Base-by-base conservation (phyloP, 331 rosid species). In the Rhamnella rubrinervis region DNA sequence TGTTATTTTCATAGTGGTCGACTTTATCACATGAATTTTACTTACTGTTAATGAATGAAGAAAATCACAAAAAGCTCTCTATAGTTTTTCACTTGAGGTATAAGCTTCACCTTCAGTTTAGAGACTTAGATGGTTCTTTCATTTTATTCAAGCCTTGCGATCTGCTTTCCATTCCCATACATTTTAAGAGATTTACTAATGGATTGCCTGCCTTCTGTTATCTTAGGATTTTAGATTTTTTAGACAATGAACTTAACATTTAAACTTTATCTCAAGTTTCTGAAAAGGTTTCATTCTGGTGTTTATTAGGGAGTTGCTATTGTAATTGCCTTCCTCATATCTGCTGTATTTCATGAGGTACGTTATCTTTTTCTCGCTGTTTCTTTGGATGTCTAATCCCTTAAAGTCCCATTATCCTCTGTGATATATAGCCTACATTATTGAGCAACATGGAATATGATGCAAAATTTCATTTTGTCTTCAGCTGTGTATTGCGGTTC, bases 281-380 rank as follows among this genome's bases (percentile, higher is more conserved):
- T 66, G 37, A 50, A 8, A n/a, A 51, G 35, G 28, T 71, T 41
- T 53, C 13, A n/a, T 46, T 37, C 55, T 64, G 59, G 18, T 77
- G 18, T 61, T 59, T 20, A 44, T 73, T 75, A 95, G 99, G 92
- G 83, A 26, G 85, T 67, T 64, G 84, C 97, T 21, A 10, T 89
- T 56, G 7, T 95, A 61, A 87, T 95, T 8, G 79, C 85, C 44
- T 95, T 91, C 80, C 82, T 95, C 67, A 90, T 91, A 69, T 95
- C 99, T 73, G 99, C 97, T 4, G 76, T 89, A 72, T 91, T 95
- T 79, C 99, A 95, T 64, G 99, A 95, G 99, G 99, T 93, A 77
- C 49, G 59, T 56, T 46, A 11, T 55, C 50, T 62, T n/a, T 6
- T 35, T 52, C 46, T 19, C 1, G 19, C 59, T 46, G 13, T 15